phyloP scores from a whole-genome alignment of 1,139 yeast genomes.

The Nakaseomyces kungkrabaensis region DNA sequence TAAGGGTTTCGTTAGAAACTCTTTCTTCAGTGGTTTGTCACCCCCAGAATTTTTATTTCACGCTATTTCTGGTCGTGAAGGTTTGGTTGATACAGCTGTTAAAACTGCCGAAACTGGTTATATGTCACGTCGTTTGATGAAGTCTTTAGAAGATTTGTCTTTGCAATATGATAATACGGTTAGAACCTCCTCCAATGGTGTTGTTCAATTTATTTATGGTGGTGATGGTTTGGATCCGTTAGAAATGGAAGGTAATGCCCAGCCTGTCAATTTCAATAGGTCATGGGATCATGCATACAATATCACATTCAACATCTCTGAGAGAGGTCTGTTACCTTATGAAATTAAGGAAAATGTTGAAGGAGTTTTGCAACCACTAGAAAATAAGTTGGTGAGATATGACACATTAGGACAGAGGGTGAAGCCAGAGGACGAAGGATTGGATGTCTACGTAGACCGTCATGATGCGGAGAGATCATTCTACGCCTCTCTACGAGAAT shows the following conservation, averaged over 20 bases:
- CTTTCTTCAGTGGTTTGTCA: constrained; percentile 84
- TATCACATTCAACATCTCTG: constrained; percentile 51
- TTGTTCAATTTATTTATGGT: constrained; percentile 96
- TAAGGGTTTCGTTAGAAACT: constrained; percentile 94
- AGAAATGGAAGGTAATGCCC: constrained; percentile 99
- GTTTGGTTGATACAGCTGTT: constrained; percentile 97
- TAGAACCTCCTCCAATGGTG: constrained; percentile 88
- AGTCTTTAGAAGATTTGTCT: constrained; percentile 91
- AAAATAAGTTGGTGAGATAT: constrained; percentile 47
- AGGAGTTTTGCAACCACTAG: constrained; percentile 50
- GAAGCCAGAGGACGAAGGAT: constrained; percentile 34
- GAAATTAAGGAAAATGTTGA: constrained; percentile 51
- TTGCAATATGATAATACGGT: constrained; percentile 92
- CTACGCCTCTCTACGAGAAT: constrained; percentile 63
- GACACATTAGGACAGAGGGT: constrained; percentile 66
- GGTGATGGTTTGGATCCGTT: constrained; percentile 98
- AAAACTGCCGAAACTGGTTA: constrained; percentile 99
- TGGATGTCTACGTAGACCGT: constrained; percentile 62
- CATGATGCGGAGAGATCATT: constrained; percentile 79
- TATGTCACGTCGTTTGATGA: constrained; percentile 98
- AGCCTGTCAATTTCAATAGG: constrained; percentile 84
- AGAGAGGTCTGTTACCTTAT: constrained; percentile 58
- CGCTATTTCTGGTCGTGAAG: constrained; percentile 99
- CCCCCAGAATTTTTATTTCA: constrained; percentile 98
- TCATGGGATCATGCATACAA: constrained; percentile 92